Conservation (phyloP, 352 stramenopile species). For the Phytopythium kandeliae region DNA sequence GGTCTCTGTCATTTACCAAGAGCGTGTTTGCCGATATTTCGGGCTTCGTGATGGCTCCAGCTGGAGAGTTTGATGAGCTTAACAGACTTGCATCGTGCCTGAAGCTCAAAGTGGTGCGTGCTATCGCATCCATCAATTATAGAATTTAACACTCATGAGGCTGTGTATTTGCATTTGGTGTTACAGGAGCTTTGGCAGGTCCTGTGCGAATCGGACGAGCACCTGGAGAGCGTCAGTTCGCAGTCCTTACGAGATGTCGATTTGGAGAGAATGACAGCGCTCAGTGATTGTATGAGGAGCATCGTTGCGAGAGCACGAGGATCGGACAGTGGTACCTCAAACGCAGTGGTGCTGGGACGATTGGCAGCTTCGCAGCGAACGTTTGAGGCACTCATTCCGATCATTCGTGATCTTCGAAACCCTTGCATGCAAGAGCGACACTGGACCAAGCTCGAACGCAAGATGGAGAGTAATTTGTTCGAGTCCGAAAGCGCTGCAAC, state of each 20-base stretch:
- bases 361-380: conserved; percentile 33
- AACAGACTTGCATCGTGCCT: conserved; percentile 26
- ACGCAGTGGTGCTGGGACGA: conserved; percentile 20
- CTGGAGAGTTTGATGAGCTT: conserved; percentile 25
- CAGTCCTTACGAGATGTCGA: conserved; percentile 42
- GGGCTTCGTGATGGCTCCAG: not conserved
- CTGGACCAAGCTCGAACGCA: conserved; percentile 72
- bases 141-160: too few relatives aligned
- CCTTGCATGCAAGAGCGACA: conserved; percentile 49
- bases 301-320: conserved; percentile 10
- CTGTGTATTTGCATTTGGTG: not conserved
- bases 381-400: conserved; percentile 35
- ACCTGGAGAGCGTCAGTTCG: conserved; percentile 24
- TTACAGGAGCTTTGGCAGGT: conserved; percentile 49
- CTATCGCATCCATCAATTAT: not conserved
- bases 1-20: conserved; percentile 3
- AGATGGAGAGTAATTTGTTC: conserved; percentile 42
- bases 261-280: conserved; percentile 24
- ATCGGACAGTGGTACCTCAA: not conserved
- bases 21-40: conserved; percentile 6
- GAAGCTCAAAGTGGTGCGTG: conserved; percentile 39
- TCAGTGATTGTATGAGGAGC: conserved; percentile 15
- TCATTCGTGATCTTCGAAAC: conserved; percentile 63
- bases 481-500: not conserved
- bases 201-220: conserved; percentile 39